Evolutionary conservation across 106 monocot species (phyloP).

Genomic region (Acanthochlamys bracteata): DNA sequence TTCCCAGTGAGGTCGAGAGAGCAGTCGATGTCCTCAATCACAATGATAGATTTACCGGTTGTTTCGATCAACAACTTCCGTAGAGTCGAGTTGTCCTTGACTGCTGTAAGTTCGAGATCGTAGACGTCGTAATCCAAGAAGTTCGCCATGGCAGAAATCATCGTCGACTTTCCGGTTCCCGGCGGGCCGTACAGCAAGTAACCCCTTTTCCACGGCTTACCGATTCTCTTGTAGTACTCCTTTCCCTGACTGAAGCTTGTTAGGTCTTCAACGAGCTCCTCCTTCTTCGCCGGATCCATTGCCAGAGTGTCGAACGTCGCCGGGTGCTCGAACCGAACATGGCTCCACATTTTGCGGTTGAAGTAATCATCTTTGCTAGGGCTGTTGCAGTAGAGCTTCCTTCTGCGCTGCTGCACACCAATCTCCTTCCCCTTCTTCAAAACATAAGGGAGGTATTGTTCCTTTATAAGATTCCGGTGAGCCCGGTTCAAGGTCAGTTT

Average conservation of each 20-base stretch:
- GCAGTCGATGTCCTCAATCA: not conserved
- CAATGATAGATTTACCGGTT: not conserved
- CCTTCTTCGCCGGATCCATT: not conserved
- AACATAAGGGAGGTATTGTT: too few relatives aligned
- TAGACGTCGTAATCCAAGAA: not conserved
- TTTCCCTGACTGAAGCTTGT: not conserved
- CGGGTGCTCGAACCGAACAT: not conserved
- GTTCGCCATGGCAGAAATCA: not conserved
- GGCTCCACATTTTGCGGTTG: not conserved
- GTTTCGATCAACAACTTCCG: not conserved
- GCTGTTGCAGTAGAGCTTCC: not conserved
- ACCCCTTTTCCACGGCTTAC: not conserved
- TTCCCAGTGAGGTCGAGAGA: not conserved
- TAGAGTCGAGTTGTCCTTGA: not conserved
- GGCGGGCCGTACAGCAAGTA: constrained; percentile 1
- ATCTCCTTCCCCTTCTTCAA: too few relatives aligned
- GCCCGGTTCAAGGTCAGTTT: constrained; percentile 19
- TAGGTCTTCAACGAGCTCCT: not conserved
- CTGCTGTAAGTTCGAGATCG: not conserved
- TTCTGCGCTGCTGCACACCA: not conserved
- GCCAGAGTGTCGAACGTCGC: not conserved
- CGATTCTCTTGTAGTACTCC: not conserved
- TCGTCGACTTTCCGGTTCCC: not conserved
- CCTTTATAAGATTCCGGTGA: too few relatives aligned
- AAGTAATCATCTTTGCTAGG: not conserved